Evolutionary conservation across 2,329 filamentous ascomycete genomes (phyloP).

Genomic region (Ophiobolus disseminans): DNA sequence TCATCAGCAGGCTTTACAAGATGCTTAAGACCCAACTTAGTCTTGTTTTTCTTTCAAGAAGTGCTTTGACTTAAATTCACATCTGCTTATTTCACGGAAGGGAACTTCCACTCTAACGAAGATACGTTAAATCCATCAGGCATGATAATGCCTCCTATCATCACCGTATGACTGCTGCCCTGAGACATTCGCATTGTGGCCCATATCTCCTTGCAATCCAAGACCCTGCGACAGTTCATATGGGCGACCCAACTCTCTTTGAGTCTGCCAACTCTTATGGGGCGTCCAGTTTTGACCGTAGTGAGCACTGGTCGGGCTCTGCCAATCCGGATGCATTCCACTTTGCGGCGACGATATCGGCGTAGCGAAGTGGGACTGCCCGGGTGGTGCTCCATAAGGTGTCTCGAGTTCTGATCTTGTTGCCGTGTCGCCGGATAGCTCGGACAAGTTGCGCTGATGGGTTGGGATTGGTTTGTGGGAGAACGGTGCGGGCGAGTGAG

Average conservation of each 20-base stretch:
- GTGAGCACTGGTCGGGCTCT: background rate
- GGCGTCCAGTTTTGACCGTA: constrained; percentile 1
- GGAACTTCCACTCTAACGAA: too few species aligned
- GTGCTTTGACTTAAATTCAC: too few species aligned
- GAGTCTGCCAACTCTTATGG: constrained; percentile 6
- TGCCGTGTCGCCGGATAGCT: constrained; percentile 14
- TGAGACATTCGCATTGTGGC: too few species aligned
- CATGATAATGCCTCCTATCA: too few species aligned
- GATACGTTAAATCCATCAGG: too few species aligned
- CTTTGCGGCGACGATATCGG: background rate
- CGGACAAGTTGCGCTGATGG: constrained; percentile 3
- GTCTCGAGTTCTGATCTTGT: constrained; percentile 10
- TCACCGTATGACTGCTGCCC: too few species aligned
- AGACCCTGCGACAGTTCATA: background rate
- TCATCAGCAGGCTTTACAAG: too few species aligned
- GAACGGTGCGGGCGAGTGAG: background rate
- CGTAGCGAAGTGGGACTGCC: background rate
- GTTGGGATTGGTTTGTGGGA: background rate
- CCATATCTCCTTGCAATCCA: too few species aligned
- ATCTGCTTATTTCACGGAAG: too few species aligned
- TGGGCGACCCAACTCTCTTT: background rate
- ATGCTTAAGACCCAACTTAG: too few species aligned
- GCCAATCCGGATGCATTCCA: background rate
- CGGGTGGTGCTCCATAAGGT: constrained; percentile 1
- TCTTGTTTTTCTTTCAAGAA: too few species aligned